A percentile compares a stretch with the other conserved stretches of the same genome.
Conservation (phyloP, 2,329 filamentous ascomycete genomes). For the Graphilbum fragrans region DNA sequence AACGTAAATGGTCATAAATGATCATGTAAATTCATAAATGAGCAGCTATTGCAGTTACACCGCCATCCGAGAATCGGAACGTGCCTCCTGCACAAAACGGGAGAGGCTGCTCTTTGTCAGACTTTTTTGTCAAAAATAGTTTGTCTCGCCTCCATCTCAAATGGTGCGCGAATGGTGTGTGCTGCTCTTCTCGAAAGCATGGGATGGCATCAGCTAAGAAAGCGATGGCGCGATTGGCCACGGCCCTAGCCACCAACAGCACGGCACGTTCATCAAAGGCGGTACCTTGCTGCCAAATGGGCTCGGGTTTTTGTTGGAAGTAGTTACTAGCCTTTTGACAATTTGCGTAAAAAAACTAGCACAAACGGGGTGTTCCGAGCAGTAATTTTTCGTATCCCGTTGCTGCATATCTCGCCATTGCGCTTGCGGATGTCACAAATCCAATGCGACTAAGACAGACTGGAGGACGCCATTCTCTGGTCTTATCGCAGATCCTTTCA, state of each 20-base stretch:
- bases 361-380: background rate
- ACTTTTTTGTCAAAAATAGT: no score
- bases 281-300: background rate
- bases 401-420: constrained; percentile 10
- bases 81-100: background rate
- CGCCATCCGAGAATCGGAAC: background rate
- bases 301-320: background rate
- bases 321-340: background rate
- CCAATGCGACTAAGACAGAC: constrained; percentile 1
- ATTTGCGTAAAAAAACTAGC: background rate
- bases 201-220: constrained; percentile 14
- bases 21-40: background rate
- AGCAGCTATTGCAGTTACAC: no score
- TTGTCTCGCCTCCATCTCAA: background rate
- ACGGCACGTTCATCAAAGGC: background rate
- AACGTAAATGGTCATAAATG: no score
- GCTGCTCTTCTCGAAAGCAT: background rate
- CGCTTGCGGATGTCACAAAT: constrained; percentile 6
- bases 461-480: background rate
- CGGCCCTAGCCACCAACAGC: background rate
- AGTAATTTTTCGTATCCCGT: no score
- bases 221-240: constrained; percentile 17
- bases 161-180: background rate
- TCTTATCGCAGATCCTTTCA: background rate
- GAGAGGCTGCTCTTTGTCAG: no score